Conservation (phyloP, 768 basidiomycete genomes). For the Tulasnella sp. region DNA sequence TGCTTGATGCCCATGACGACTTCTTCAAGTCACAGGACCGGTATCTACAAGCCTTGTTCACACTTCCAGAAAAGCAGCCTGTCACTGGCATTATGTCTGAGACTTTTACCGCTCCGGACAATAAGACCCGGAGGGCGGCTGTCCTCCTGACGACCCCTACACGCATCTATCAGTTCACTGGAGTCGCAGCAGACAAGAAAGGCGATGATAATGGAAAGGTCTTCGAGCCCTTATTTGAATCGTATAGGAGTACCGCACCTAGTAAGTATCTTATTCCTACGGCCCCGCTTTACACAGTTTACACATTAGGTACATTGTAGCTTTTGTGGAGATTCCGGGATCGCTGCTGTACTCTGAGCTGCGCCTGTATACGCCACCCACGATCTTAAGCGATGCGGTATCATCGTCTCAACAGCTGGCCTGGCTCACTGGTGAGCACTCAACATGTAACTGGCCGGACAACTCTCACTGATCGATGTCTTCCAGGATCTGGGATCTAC, state of each 20-base stretch:
- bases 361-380: slow-evolving; percentile 60
- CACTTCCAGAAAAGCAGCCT: slow-evolving; percentile 59
- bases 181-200: slow-evolving; percentile 45
- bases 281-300: no score
- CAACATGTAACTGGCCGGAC: not conserved
- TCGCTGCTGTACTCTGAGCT: slow-evolving; percentile 64
- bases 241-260: slow-evolving; percentile 65
- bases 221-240: slow-evolving; percentile 62
- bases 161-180: slow-evolving; percentile 84
- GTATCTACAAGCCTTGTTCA: slow-evolving; percentile 61
- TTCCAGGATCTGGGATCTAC: slow-evolving; percentile 75
- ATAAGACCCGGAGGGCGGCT: slow-evolving; percentile 42
- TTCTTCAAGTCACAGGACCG: slow-evolving; percentile 85
- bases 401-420: slow-evolving; percentile 59
- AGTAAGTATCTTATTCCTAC: slow-evolving; percentile 40
- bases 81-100: slow-evolving; percentile 82
- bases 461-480: not conserved
- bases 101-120: slow-evolving; percentile 54
- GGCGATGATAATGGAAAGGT: slow-evolving; percentile 63
- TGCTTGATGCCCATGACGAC: slow-evolving; percentile 84
- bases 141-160: slow-evolving; percentile 78
- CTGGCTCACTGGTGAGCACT: slow-evolving; percentile 75
- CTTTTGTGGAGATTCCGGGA: slow-evolving; percentile 86
- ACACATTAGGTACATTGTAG: slow-evolving; percentile 32
- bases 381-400: slow-evolving; percentile 30